A percentile compares a stretch with the other conserved stretches of the same genome.
Conservation (phyloP, 306 rosid species). For the Lathyrus tuberosus region DNA sequence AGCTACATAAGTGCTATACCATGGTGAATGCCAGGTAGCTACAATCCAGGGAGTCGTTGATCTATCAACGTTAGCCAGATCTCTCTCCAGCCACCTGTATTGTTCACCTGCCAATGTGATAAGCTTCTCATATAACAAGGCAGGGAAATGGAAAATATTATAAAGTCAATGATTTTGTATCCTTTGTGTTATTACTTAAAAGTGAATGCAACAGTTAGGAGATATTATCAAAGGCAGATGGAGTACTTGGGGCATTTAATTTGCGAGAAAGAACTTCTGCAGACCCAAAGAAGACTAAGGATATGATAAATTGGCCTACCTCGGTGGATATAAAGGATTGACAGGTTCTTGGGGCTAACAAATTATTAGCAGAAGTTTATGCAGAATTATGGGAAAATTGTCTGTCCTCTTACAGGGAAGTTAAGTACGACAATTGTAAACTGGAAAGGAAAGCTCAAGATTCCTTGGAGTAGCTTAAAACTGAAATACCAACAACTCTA, state of each 20-base stretch:
- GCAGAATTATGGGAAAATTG: not conserved
- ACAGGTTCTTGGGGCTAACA: not conserved
- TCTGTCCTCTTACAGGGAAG: not conserved
- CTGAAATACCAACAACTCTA: not conserved
- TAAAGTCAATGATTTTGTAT: not conserved
- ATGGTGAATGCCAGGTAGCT: constrained; percentile 87
- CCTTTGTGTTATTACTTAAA: not conserved
- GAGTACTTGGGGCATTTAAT: not conserved
- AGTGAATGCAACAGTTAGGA: not conserved
- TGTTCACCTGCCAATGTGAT: constrained; percentile 57
- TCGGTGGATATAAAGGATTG: not conserved
- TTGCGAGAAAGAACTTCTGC: not conserved
- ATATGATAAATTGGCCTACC: not conserved
- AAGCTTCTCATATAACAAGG: constrained; percentile 22
- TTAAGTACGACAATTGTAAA: not conserved
- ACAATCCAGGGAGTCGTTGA: constrained; percentile 84
- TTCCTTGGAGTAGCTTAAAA: not conserved
- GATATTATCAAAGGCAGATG: not conserved
- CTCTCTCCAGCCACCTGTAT: constrained; percentile 82
- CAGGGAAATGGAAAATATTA: not conserved
- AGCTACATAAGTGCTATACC: constrained; percentile 74
- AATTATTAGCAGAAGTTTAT: not conserved
- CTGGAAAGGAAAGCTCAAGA: not conserved
- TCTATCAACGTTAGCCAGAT: constrained; percentile 71
- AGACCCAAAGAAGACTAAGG: not conserved